A percentile compares a stretch with the other conserved stretches of the same genome.
Evolutionary conservation across 495 filamentous ascomycete genomes (phyloP).

Genomic region (Podospora sp.): DNA sequence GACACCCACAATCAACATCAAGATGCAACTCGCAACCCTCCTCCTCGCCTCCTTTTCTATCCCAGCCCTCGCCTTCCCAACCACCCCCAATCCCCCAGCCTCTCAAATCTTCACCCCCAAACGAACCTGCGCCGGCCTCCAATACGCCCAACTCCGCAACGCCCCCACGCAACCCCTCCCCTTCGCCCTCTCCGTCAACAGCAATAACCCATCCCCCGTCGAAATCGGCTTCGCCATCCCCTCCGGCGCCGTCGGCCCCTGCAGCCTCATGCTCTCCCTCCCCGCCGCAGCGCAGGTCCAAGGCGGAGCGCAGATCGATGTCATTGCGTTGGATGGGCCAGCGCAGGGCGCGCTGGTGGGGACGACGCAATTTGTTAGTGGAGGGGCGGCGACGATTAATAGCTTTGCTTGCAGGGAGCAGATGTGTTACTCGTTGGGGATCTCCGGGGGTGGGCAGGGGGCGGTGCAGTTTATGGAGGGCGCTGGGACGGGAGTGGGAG

Average conservation of each 20-base stretch:
- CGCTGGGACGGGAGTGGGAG: neutral
- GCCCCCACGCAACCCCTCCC: conserved; percentile 7
- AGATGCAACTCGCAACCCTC: neutral
- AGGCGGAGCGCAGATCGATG: conserved; percentile 20
- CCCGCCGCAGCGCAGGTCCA: conserved; percentile 21
- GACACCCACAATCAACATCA: neutral
- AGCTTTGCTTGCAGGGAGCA: neutral
- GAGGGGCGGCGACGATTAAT: neutral
- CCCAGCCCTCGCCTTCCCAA: neutral
- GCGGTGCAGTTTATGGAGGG: neutral
- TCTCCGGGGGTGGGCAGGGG: neutral
- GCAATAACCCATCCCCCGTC: neutral
- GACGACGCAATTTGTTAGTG: neutral
- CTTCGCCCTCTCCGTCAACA: conserved; percentile 7
- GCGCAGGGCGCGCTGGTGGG: neutral
- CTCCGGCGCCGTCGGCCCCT: conserved; percentile 27
- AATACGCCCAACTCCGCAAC: conserved; percentile 5
- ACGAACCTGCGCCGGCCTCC: conserved; percentile 2
- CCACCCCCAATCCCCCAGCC: neutral
- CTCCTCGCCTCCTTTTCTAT: neutral
- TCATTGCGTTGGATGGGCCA: neutral
- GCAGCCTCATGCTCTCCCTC: conserved; percentile 31
- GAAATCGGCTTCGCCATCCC: conserved; percentile 34
- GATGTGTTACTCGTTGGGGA: neutral
- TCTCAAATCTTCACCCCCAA: neutral